Evolutionary conservation across 2,329 filamentous ascomycete genomes (phyloP).

Genomic region (Zopfia rhizophila): DNA sequence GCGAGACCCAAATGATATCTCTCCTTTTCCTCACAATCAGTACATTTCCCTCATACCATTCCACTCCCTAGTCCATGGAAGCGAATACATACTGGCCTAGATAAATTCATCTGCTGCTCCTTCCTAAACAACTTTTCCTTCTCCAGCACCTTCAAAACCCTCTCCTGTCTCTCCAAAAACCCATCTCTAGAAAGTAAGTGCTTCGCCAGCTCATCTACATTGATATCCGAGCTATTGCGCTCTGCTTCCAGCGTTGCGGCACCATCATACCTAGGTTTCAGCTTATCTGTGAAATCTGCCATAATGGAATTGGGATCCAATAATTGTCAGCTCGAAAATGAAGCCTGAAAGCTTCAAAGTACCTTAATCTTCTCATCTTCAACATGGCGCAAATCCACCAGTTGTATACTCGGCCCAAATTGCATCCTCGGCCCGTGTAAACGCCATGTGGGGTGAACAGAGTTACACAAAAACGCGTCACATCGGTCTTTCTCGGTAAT

Average conservation of each 20-base stretch:
- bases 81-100: constrained; percentile 47
- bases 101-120: constrained; percentile 61
- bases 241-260: constrained; percentile 59
- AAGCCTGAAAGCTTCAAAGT: background rate
- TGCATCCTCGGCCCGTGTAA: too few species aligned
- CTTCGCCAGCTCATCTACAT: constrained; percentile 56
- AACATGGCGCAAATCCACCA: too few species aligned
- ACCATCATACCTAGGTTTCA: constrained; percentile 60
- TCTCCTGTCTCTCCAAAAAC: constrained; percentile 60
- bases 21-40: constrained; percentile 36
- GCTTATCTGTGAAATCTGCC: constrained; percentile 62
- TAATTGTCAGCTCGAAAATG: background rate
- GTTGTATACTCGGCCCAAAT: too few species aligned
- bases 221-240: constrained; percentile 56
- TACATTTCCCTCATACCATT: background rate
- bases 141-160: constrained; percentile 57
- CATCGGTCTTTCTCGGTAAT: too few species aligned
- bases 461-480: too few species aligned
- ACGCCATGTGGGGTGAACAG: too few species aligned
- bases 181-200: constrained; percentile 60
- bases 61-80: background rate
- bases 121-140: constrained; percentile 62
- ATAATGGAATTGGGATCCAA: constrained; percentile 38
- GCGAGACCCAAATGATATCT: constrained; percentile 64
- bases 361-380: too few species aligned